Percentiles rank a stretch among this genome's conserved stretches.
Evolutionary conservation across 345 rosid genomes (phyloP).

Genomic region (Nasturtium officinale): DNA sequence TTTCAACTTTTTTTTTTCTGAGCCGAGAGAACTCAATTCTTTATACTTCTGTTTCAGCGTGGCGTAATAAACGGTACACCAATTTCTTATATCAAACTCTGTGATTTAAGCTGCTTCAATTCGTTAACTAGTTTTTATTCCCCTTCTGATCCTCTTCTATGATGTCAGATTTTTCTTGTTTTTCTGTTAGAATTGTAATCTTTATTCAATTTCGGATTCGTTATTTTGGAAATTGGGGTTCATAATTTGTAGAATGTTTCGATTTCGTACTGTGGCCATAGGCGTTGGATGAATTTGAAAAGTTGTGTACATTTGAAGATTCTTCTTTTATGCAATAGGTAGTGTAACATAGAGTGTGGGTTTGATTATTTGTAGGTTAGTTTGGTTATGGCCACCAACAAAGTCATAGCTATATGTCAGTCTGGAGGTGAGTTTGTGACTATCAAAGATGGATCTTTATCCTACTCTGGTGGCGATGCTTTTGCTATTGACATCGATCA

Average conservation of each 20-base stretch:
- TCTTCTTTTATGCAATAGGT: neutral
- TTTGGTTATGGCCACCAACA: constrained; percentile 70
- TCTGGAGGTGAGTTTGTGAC: constrained; percentile 86
- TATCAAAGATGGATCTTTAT: constrained; percentile 63
- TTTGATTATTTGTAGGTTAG: constrained; percentile 17
- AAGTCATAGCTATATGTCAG: constrained; percentile 90
- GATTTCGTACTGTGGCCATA: neutral
- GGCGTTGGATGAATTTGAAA: constrained; percentile 10
- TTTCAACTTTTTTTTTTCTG: neutral
- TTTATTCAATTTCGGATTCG: constrained; percentile 2
- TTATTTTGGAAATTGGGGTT: constrained; percentile 15
- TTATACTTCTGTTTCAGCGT: constrained; percentile 6
- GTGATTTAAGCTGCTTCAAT: constrained; percentile 14
- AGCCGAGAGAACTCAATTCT: constrained; percentile 19
- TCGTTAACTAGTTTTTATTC: constrained; percentile 18
- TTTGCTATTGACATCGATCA: constrained; percentile 77
- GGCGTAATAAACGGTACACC: constrained; percentile 33
- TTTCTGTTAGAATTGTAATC: neutral
- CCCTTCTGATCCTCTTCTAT: neutral
- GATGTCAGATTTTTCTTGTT: neutral
- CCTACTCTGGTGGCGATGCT: constrained; percentile 81
- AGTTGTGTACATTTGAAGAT: neutral
- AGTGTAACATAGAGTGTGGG: neutral
- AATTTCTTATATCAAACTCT: neutral
- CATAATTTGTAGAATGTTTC: neutral